These are phyloP conservation scores for Tuber magnatum DNA, from an alignment of 495 filamentous ascomycete genomes.

Conservation along the genomic window DNA sequence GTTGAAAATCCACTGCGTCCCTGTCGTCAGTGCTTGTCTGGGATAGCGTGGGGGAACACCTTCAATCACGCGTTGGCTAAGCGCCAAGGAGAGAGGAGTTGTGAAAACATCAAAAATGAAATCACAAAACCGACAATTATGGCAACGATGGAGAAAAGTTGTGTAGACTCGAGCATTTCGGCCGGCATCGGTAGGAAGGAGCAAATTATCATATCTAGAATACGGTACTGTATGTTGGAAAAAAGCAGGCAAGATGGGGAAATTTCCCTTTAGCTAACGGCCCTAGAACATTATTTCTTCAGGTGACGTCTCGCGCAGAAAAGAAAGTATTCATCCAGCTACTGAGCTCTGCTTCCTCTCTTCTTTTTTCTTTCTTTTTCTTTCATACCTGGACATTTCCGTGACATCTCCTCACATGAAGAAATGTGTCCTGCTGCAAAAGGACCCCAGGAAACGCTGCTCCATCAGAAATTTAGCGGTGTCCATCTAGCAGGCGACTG, in stretches of 20 bases:
- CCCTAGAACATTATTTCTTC: neutral
- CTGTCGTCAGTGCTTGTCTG: constrained; percentile 25
- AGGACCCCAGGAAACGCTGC: neutral
- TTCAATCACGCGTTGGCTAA: constrained; percentile 31
- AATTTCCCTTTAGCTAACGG: neutral
- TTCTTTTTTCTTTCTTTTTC: neutral
- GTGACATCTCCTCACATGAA: neutral
- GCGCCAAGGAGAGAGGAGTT: constrained; percentile 16
- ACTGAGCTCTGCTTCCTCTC: neutral
- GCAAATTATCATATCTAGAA: neutral
- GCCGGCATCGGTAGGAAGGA: neutral
- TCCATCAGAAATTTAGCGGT: neutral
- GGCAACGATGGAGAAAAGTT: constrained; percentile 25
- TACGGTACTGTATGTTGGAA: neutral
- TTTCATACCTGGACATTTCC: neutral
- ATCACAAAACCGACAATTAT: constrained; percentile 36
- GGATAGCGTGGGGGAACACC: constrained; percentile 29
- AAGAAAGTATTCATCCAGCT: neutral
- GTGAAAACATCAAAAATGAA: constrained; percentile 34
- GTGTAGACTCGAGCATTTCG: neutral
- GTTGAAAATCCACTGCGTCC: constrained; percentile 34
- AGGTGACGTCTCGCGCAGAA: neutral
- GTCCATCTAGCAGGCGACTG: neutral
- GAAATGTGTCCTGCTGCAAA: neutral
- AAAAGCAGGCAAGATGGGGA: neutral